These are phyloP conservation scores for Neonectria magnoliae DNA, from an alignment of 2,329 filamentous ascomycete species.

Conservation along the genomic window DNA sequence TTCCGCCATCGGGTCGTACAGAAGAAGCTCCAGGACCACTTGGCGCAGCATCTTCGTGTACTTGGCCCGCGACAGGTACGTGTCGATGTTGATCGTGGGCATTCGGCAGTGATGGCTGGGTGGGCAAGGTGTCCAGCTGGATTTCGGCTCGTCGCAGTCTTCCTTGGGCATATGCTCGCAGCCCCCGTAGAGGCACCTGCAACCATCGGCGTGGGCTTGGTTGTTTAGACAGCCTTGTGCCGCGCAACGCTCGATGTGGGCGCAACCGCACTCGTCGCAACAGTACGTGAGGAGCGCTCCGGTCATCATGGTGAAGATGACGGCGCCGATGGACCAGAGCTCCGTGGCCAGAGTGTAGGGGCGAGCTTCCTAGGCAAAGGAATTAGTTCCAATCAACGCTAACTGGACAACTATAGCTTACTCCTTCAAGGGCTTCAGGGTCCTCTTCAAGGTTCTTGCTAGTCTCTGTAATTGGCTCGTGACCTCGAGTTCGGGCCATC, in stretches of 20 bases:
- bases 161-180: conserved; percentile 32
- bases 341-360: conserved; percentile 52
- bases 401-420: conserved; percentile 1
- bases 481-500: conserved; percentile 28
- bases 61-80: conserved; percentile 36
- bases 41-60: conserved; percentile 43
- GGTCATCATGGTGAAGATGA: conserved; percentile 57
- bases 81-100: conserved; percentile 45
- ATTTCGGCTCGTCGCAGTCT: conserved; percentile 21
- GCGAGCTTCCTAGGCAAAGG: conserved; percentile 39
- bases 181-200: conserved; percentile 37
- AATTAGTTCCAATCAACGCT: not conserved
- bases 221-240: conserved; percentile 42
- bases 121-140: conserved; percentile 26
- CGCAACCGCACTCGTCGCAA: conserved; percentile 38
- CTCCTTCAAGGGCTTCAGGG: conserved; percentile 20
- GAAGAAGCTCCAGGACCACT: conserved; percentile 40
- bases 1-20: conserved; percentile 28
- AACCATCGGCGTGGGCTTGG: conserved; percentile 23
- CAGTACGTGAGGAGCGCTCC: conserved; percentile 29
- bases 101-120: conserved; percentile 33
- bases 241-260: conserved; percentile 44
- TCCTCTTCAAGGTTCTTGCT: conserved; percentile 10
- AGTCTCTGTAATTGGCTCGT: conserved; percentile 19
- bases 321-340: conserved; percentile 49